Percentiles rank a stretch among this genome's conserved stretches.
phyloP scores from a whole-genome alignment of 768 basidiomycete species.

The Leccinum fibrillosum region DNA sequence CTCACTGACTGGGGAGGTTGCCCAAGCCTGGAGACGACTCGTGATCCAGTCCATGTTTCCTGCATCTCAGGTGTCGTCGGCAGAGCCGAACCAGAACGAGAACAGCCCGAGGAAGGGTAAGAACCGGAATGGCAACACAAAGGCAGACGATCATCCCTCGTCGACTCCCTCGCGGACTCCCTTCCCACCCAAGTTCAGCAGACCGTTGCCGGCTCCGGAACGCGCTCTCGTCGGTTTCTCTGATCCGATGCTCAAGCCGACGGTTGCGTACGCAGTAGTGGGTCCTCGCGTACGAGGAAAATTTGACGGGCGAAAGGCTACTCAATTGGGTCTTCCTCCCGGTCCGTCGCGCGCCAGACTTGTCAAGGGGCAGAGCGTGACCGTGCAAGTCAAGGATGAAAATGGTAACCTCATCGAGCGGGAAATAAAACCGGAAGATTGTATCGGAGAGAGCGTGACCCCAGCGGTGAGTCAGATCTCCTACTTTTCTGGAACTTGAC shows the following conservation, averaged over 20 bases:
- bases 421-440: slow-evolving; percentile 58
- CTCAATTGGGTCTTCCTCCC: slow-evolving; percentile 56
- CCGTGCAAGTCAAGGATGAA: slow-evolving; percentile 47
- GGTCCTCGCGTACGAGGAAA: slow-evolving; percentile 59
- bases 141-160: background rate
- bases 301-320: slow-evolving; percentile 68
- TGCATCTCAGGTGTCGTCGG: slow-evolving; percentile 24
- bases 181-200: slow-evolving; percentile 16
- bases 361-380: slow-evolving; percentile 63
- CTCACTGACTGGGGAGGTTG: slow-evolving; percentile 39
- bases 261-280: slow-evolving; percentile 49
- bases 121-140: background rate
- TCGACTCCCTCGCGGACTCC: slow-evolving; percentile 10
- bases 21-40: slow-evolving; percentile 53
- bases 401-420: slow-evolving; percentile 42
- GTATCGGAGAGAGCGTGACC: slow-evolving; percentile 49
- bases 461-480: slow-evolving; percentile 38
- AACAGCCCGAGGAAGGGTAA: slow-evolving; percentile 12
- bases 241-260: slow-evolving; percentile 28
- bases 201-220: slow-evolving; percentile 24
- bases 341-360: slow-evolving; percentile 60
- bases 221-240: slow-evolving; percentile 12
- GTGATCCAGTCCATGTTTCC: slow-evolving; percentile 65
- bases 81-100: slow-evolving; percentile 13
- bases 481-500: background rate